These are phyloP conservation scores for Pichia sp. DNA, from an alignment of 1,139 yeast species.

Conservation along the genomic window DNA sequence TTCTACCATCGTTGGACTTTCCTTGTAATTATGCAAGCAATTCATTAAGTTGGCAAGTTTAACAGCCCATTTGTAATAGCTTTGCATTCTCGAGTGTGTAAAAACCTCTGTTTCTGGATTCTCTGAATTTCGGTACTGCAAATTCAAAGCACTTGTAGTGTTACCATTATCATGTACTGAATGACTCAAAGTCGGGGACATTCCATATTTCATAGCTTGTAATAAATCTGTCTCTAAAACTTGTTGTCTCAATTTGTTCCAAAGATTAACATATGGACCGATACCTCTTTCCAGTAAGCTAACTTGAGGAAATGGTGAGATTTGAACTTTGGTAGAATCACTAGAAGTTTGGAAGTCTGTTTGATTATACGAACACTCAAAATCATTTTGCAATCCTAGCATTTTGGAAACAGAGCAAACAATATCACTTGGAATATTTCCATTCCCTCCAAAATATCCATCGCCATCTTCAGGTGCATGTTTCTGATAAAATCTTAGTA, in stretches of 20 bases:
- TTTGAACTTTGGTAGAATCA: background rate
- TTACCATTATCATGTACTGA: too few species aligned
- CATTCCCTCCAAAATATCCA: slow-evolving; percentile 27
- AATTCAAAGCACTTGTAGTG: too few species aligned
- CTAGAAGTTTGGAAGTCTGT: background rate
- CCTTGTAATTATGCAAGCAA: slow-evolving; percentile 16
- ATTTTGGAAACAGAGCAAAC: slow-evolving; percentile 38
- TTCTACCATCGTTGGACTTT: slow-evolving; percentile 14
- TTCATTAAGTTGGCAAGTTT: slow-evolving; percentile 13
- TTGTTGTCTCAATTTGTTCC: slow-evolving; percentile 26
- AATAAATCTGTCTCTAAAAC: slow-evolving; percentile 34
- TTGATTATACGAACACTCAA: slow-evolving; percentile 22
- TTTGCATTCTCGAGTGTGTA: slow-evolving; percentile 14
- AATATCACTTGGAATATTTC: slow-evolving; percentile 34
- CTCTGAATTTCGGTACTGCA: slow-evolving; percentile 14
- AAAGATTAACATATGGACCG: slow-evolving; percentile 18
- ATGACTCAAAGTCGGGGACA: too few species aligned
- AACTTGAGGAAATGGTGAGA: slow-evolving; percentile 1
- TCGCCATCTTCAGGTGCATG: slow-evolving; percentile 50
- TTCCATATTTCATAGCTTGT: slow-evolving; percentile 36
- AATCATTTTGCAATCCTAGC: slow-evolving; percentile 39
- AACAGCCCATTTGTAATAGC: slow-evolving; percentile 13
- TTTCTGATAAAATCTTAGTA: slow-evolving; percentile 34
- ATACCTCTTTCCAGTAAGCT: slow-evolving; percentile 7
- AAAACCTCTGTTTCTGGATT: slow-evolving; percentile 17